Conservation (phyloP, 768 basidiomycete genomes). For the Tricholoma hemisulphureum region DNA sequence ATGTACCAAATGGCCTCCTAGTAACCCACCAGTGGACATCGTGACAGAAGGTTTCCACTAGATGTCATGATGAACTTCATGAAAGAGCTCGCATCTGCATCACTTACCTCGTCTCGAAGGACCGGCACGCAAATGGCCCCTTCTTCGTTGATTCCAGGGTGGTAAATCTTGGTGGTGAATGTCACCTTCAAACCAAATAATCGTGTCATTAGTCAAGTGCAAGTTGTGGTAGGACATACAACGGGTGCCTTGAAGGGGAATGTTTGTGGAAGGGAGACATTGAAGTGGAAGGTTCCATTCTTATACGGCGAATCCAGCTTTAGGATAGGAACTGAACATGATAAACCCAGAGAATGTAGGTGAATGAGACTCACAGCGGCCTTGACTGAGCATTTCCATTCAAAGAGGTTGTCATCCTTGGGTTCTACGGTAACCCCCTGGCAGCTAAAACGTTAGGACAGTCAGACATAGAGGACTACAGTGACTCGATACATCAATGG, state of each 20-base stretch:
- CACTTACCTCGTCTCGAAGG: slow-evolving; percentile 74
- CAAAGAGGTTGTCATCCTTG: slow-evolving; percentile 68
- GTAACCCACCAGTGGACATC: slow-evolving; percentile 58
- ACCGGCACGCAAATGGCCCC: slow-evolving; percentile 83
- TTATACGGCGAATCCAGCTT: slow-evolving; percentile 83
- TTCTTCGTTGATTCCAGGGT: slow-evolving; percentile 89
- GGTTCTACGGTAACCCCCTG: slow-evolving; percentile 65
- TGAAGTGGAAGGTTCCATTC: slow-evolving; percentile 77
- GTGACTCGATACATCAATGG: slow-evolving; percentile 52
- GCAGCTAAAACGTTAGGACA: slow-evolving; percentile 4
- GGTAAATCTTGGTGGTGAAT: slow-evolving; percentile 85
- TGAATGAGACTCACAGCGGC: slow-evolving; percentile 53
- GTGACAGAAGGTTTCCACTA: slow-evolving; percentile 88
- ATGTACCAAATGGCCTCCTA: not conserved
- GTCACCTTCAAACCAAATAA: slow-evolving; percentile 60
- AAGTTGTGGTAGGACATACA: slow-evolving; percentile 38
- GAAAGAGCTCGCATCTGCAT: not conserved
- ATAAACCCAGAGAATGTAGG: slow-evolving; percentile 1
- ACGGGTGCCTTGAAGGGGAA: slow-evolving; percentile 87
- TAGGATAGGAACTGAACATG: slow-evolving; percentile 10
- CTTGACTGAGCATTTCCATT: slow-evolving; percentile 78
- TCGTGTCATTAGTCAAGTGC: slow-evolving; percentile 9
- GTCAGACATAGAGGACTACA: slow-evolving; percentile 5
- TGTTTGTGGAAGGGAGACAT: slow-evolving; percentile 66
- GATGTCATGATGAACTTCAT: slow-evolving; percentile 6